Percentiles rank a stretch among this genome's conserved stretches.
These are phyloP conservation scores for Pythium dissimile DNA, from an alignment of 352 stramenopile species.

Conservation along the genomic window DNA sequence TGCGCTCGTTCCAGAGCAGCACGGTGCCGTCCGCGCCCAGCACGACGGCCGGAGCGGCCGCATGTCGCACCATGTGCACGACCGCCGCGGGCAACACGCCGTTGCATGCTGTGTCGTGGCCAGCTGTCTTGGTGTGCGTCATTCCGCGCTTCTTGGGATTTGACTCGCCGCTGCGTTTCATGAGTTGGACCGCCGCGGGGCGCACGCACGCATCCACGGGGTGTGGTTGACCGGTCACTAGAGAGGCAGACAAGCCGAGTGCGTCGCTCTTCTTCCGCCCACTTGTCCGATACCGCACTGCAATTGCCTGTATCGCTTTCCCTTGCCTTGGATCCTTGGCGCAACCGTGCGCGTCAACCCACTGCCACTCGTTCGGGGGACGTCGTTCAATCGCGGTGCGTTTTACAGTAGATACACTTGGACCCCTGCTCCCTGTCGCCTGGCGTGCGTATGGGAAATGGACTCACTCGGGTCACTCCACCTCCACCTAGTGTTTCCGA, in stretches of 20 bases:
- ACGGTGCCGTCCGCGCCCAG: slow-evolving; percentile 38
- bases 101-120: too few species aligned
- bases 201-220: background rate
- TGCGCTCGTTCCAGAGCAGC: slow-evolving; percentile 67
- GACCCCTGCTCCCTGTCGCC: too few species aligned
- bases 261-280: too few species aligned
- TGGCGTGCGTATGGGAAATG: background rate
- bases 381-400: background rate
- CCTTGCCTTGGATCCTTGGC: too few species aligned
- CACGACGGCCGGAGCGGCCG: slow-evolving; percentile 46
- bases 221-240: too few species aligned
- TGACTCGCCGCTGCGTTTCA: background rate
- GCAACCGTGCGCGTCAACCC: background rate
- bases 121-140: background rate
- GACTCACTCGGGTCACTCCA: too few species aligned
- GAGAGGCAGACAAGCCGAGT: too few species aligned
- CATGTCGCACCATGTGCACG: slow-evolving; percentile 46
- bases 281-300: too few species aligned
- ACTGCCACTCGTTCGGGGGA: background rate
- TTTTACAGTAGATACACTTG: too few species aligned
- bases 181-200: background rate
- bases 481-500: background rate
- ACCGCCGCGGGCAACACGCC: slow-evolving; percentile 23
- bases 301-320: too few species aligned
- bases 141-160: slow-evolving; percentile 1